phyloP scores from a whole-genome alignment of 805 yeast genomes.

The Saccharomycopsis sp. region DNA sequence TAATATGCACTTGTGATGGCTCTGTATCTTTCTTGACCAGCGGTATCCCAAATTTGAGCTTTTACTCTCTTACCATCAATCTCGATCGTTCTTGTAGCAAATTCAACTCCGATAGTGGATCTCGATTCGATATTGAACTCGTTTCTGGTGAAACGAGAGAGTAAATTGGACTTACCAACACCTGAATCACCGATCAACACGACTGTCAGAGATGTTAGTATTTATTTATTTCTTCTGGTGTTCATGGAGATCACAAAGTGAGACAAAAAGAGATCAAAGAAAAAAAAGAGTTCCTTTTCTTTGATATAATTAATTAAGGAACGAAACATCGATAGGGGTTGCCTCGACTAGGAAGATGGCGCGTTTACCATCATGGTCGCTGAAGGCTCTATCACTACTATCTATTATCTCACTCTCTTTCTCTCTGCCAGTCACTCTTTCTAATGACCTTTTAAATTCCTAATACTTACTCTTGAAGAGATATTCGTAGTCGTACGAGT shows the following conservation, averaged over 20 bases:
- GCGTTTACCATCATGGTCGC: too few relatives aligned
- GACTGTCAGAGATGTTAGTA: constrained; percentile 35
- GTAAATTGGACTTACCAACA: constrained; percentile 91
- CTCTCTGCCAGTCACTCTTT: too few relatives aligned
- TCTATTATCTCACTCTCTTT: too few relatives aligned
- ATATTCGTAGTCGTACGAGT: constrained; percentile 79
- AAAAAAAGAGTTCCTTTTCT: neutral
- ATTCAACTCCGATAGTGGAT: constrained; percentile 96
- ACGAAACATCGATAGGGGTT: neutral
- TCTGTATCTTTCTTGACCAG: constrained; percentile 97
- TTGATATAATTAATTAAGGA: neutral
- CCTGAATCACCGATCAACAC: constrained; percentile 96
- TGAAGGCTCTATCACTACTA: too few relatives aligned
- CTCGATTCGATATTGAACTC: constrained; percentile 92
- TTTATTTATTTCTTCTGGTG: neutral
- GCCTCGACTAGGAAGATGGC: too few relatives aligned
- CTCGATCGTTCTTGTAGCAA: constrained; percentile 92
- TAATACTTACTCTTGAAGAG: constrained; percentile 63
- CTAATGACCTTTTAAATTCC: too few relatives aligned
- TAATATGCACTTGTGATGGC: constrained; percentile 97
- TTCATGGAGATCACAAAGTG: neutral
- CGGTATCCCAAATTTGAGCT: constrained; percentile 97
- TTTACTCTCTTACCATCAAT: constrained; percentile 78
- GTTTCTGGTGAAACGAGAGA: constrained; percentile 90
- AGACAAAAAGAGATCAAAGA: neutral